phyloP scores from a whole-genome alignment of 1,139 yeast species.

The Geotrichum candidum region DNA sequence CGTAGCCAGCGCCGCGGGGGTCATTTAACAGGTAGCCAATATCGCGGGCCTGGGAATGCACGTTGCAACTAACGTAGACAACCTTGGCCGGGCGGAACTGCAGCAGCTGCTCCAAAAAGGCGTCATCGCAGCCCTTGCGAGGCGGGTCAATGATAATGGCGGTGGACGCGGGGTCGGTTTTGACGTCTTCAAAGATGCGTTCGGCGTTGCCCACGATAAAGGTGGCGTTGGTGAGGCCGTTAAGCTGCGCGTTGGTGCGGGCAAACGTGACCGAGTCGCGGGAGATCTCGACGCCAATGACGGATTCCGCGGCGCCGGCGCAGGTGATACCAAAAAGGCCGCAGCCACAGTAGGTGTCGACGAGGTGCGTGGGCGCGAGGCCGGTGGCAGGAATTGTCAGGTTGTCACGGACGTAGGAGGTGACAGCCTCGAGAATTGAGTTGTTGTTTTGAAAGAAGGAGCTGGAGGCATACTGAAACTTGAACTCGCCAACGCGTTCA shows the following conservation, averaged over 20 bases:
- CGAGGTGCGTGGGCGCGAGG: constrained; percentile 54
- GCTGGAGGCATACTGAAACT: constrained; percentile 85
- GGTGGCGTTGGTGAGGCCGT: constrained; percentile 67
- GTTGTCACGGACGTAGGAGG: constrained; percentile 71
- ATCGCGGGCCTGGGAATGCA: constrained; percentile 95
- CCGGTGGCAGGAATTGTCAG: constrained; percentile 43
- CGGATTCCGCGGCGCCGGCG: constrained; percentile 68
- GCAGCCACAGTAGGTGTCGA: constrained; percentile 97
- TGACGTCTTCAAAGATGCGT: constrained; percentile 71
- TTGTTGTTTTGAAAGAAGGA: constrained; percentile 96
- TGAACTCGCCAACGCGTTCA: constrained; percentile 56
- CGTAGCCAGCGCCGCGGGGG: constrained; percentile 40
- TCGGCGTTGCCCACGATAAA: constrained; percentile 93
- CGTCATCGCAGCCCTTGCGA: constrained; percentile 90
- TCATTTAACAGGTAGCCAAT: constrained; percentile 70
- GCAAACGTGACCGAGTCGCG: constrained; percentile 91
- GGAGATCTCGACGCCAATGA: constrained; percentile 90
- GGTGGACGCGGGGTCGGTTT: constrained; percentile 65
- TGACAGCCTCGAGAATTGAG: constrained; percentile 77
- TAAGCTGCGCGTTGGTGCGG: constrained; percentile 65
- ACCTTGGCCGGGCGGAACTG: constrained; percentile 77
- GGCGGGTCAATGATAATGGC: constrained; percentile 95
- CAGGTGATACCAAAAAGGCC: constrained; percentile 89
- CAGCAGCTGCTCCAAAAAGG: constrained; percentile 76
- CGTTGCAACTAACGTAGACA: constrained; percentile 93